Base-by-base conservation (phyloP, 257 asterid species). In the Jacaranda mimosifolia region DNA sequence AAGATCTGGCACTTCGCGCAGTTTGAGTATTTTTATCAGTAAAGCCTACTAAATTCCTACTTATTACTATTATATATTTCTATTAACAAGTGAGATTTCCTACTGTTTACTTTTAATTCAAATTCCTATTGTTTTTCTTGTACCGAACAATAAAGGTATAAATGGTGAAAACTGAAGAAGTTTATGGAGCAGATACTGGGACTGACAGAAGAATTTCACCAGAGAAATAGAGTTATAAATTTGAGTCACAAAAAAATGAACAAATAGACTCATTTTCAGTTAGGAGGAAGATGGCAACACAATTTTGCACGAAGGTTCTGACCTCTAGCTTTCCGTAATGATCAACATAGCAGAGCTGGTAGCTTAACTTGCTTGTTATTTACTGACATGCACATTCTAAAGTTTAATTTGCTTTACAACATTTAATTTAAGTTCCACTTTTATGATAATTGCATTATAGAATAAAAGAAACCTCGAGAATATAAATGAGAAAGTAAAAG, bases 321-420 rank as follows among this genome's bases (percentile, higher is more conserved):
- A 26, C 32, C 32, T 26, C 32, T 26, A 0, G 46, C 65, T 74
- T 40, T 17, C 65, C 38, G 62, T 75, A 71, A 66, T 18, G 42
- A 58, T 70, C 43, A 51, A 70, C 67, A 39, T 63, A 52, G 15
- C 60, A 62, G 64, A 63, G 58, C 56, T 53, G 66, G 26, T 51
- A 55, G 51, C 49, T 66, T 70, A 66, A 62, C 53, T 36, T 70
- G 68, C 71, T 63, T 75, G 58, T 39, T 46, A 67, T 74, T 74
- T n/a, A 59, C 53, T 67, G 15, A 26, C 13, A 43, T 7, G 26
- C 42, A 53, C 3, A 59, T 43, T 63, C 5, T 66, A 42, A 67
- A 59, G 60, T 46, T 72, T 15, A 68, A 55, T 62, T 60, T 78
- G 18, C 77, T 68, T 74, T 60, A 36, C 48, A 45, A 14, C 67